Base-by-base conservation (phyloP, 768 basidiomycete species). In the Boletus patriciae region DNA sequence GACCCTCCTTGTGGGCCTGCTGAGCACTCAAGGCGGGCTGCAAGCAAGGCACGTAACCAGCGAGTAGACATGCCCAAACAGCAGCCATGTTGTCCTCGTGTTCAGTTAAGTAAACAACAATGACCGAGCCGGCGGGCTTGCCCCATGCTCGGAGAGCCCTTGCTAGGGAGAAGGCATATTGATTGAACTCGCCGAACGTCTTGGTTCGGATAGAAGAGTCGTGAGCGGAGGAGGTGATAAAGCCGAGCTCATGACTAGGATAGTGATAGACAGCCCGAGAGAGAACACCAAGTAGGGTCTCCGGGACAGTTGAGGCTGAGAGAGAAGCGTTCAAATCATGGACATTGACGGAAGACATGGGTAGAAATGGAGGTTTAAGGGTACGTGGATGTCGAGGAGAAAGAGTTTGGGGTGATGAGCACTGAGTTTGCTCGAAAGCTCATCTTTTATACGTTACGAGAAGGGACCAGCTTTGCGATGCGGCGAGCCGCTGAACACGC, bases 1-100 rank as follows among this genome's bases (percentile, higher is more conserved):
- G 69, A 6, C 58, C 66, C 13, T 71, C 70, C 33, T 69, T 67
- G 47, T 70, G 69, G 1, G 69, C 58, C 48, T 72, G 70, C 29
- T 71, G 68, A 19, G 72, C 70, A 38, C 71, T 73, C 36, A 73
- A 50, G 0, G 70, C 66, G n/a, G 70, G 71, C 37, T 71, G 70
- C 50, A 71, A 57, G 59, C 70, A 71, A 13, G 71, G 70, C 1
- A 71, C 59, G 50, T 60, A 66, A n/a, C 70, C 70, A 5, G 70
- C 71, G 16, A 71, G 55, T 1, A 71, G 53, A 48, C 67, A 71
- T 0, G 70, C 70, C 70, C 70, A 71, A 13, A 71, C 54, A 4
- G 70, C 71, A 3, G 58, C 60, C 70, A 73, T 71, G 37, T 73
- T 71, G 41, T 71, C 71, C 47, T 72, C 70, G 27, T 71, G 70